Base-by-base conservation (phyloP, 2,329 filamentous ascomycete species). In the Stagonosporopsis rhizophila region DNA sequence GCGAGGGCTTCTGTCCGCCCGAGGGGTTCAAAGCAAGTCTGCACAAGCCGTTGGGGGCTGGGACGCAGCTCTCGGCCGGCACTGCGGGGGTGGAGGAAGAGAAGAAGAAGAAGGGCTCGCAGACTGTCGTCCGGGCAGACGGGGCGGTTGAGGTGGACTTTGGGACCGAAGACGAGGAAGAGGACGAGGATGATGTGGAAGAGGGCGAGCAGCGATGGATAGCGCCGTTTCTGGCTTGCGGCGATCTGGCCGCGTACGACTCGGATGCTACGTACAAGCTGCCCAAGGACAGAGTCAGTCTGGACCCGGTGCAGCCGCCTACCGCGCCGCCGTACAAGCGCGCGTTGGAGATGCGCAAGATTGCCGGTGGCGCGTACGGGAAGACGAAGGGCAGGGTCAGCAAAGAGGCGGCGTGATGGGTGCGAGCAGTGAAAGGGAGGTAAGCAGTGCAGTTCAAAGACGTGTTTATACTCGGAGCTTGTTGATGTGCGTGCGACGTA, bases 251-350 rank as follows among this genome's bases (percentile, higher is more conserved):
- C 22, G 88, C 91, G 11, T 99, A 93, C 79, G 95, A 99, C 79
- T 92, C 94, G 0, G 95, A 99, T 81, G 94, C 95, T 4, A 95
- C 93, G 4, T 97, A 98, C 77, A 86, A 90, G 64, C 81, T 99
- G 17, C 93, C 95, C 0, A 89, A 93, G 58, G 90, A 92, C 63
- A 86, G 96, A 71, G 85, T 96, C 48, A 93, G 89, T 65, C 83
- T 98, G 44, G 92, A 97, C 73, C 95, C 95, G 0, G 86, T 99
- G 28, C 95, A 98, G 74, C 94, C 94, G 25, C 95, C 95, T 0
- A 99, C 95, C 32, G 95, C 95, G 9, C 95, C 95, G 12, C 95
- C 95, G 0, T 99, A 99, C 73, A 96, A 93, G 75, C 86, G 89
- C 52, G 95, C 95, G 12, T 79, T 99, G 58, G 94, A 98, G 75